Conservation (phyloP, 2,329 filamentous ascomycete species). For the Penicillium sp. region DNA sequence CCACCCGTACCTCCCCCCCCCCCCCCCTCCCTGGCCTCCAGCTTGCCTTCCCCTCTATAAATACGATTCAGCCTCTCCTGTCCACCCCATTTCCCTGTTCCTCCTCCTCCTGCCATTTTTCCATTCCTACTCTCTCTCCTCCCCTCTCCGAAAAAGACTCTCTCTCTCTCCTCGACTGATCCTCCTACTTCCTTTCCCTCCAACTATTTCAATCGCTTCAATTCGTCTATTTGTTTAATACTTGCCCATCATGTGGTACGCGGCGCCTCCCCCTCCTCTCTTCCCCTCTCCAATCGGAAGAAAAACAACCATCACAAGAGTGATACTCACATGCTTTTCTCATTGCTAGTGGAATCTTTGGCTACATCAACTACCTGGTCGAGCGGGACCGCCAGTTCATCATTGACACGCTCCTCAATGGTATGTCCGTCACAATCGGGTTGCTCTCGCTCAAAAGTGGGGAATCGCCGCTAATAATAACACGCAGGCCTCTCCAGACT, state of each 20-base stretch:
- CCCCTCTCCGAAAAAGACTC: background rate
- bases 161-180: background rate
- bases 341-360: slow-evolving; percentile 59
- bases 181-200: background rate
- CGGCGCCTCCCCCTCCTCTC: slow-evolving; percentile 4
- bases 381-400: slow-evolving; percentile 98
- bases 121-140: slow-evolving; percentile 4
- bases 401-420: slow-evolving; percentile 93
- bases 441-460: background rate
- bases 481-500: slow-evolving; percentile 81
- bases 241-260: slow-evolving; percentile 42
- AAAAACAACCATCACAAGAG: too few relatives aligned
- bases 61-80: slow-evolving; percentile 22
- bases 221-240: background rate
- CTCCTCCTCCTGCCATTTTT: slow-evolving; percentile 10
- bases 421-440: slow-evolving; percentile 50
- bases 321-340: slow-evolving; percentile 18
- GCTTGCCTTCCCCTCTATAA: slow-evolving; percentile 28
- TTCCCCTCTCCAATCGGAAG: background rate
- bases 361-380: slow-evolving; percentile 98
- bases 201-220: slow-evolving; percentile 8
- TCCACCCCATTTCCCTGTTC: slow-evolving; percentile 9
- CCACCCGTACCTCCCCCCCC: background rate
- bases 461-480: slow-evolving; percentile 16
- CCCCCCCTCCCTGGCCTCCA: slow-evolving; percentile 23